Evolutionary conservation across 75 land plant species (phyloP).

Genomic region (Pinus taeda): DNA sequence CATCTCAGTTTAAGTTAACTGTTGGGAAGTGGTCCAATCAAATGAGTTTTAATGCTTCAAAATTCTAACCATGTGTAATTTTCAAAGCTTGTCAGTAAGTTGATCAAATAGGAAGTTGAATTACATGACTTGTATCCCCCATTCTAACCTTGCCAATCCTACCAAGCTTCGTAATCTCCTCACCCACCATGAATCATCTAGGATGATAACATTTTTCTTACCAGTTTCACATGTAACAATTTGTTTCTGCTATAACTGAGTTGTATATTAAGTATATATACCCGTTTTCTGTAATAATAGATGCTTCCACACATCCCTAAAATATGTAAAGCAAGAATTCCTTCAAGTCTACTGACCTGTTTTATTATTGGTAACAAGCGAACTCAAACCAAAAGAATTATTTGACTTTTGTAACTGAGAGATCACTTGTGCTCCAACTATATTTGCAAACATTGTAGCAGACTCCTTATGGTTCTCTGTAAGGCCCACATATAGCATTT

Average conservation of each 20-base stretch:
- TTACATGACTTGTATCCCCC: not conserved
- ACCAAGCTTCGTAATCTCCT: not conserved
- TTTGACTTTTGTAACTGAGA: constrained; percentile 37
- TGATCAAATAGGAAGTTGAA: not conserved
- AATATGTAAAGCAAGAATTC: not conserved
- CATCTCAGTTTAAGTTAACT: not conserved
- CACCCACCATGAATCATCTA: not conserved
- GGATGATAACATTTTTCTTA: not conserved
- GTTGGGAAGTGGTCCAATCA: not conserved
- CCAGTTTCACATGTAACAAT: not conserved
- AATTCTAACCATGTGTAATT: not conserved
- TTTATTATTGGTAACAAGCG: constrained; percentile 12
- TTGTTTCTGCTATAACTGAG: not conserved
- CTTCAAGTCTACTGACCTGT: constrained; percentile 22
- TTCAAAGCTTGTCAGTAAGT: not conserved
- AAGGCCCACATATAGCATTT: constrained; percentile 91
- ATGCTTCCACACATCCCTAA: not conserved
- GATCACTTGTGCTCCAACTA: constrained; percentile 79
- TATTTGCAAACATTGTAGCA: constrained; percentile 74
- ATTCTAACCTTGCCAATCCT: not conserved
- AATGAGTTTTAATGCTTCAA: not conserved
- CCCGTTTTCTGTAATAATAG: not conserved
- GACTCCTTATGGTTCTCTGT: constrained; percentile 87
- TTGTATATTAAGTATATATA: constrained; percentile 12
- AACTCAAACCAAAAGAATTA: not conserved